Evolutionary conservation across 1,284 basidiomycete species (phyloP).

Genomic region (Heterobasidion annosum): DNA sequence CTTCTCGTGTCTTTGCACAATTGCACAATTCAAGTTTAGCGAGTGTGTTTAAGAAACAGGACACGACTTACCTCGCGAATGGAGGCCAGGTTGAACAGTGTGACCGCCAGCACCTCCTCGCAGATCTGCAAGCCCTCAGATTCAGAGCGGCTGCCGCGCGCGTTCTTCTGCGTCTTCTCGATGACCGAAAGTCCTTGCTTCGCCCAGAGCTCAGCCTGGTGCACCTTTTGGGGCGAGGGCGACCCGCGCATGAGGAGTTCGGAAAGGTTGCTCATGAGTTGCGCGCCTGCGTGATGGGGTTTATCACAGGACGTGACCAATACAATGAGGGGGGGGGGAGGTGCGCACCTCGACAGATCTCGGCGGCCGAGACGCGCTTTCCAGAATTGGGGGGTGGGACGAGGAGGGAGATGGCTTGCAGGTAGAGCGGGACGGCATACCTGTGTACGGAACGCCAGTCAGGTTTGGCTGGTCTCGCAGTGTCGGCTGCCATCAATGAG

Average conservation of each 20-base stretch:
- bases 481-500: slow-evolving; percentile 1
- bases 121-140: slow-evolving; percentile 28
- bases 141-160: not conserved
- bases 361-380: slow-evolving; percentile 30
- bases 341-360: slow-evolving; percentile 50
- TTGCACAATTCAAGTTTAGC: not conserved
- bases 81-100: slow-evolving; percentile 54
- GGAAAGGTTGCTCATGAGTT: slow-evolving; percentile 62
- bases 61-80: slow-evolving; percentile 29
- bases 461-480: not conserved
- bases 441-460: slow-evolving; percentile 21
- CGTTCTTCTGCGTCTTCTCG: slow-evolving; percentile 24
- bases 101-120: slow-evolving; percentile 47
- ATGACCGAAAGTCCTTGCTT: slow-evolving; percentile 43
- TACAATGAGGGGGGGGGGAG: not conserved
- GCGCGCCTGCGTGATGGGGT: slow-evolving; percentile 42
- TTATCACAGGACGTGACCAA: not conserved
- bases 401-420: slow-evolving; percentile 57
- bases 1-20: slow-evolving; percentile 38
- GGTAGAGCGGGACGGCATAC: slow-evolving; percentile 56
- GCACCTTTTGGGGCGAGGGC: slow-evolving; percentile 33
- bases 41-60: not conserved
- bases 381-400: slow-evolving; percentile 37
- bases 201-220: slow-evolving; percentile 56
- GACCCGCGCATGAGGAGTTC: slow-evolving; percentile 45